These are phyloP conservation scores for Boletellus deceptivus DNA, from an alignment of 1,284 basidiomycete species.

Conservation along the genomic window DNA sequence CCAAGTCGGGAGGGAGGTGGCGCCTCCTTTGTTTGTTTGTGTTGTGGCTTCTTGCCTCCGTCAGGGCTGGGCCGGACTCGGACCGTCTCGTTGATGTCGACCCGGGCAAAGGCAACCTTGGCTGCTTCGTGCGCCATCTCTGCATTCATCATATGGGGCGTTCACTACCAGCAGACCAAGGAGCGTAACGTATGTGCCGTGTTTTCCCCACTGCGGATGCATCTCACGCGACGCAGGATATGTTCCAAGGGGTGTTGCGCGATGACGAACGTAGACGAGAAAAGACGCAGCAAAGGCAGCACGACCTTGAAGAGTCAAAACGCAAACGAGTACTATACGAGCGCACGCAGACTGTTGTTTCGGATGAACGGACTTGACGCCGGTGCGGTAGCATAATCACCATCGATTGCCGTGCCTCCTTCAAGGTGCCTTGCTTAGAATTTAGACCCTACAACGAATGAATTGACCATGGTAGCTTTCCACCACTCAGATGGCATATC, in stretches of 20 bases:
- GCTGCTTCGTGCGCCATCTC: conserved; percentile 66
- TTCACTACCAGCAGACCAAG: conserved; percentile 85
- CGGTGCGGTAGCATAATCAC: background rate
- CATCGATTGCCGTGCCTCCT: no score
- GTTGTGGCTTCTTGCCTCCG: conserved; percentile 19
- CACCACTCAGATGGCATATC: background rate
- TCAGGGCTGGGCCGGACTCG: conserved; percentile 14
- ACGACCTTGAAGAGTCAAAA: conserved; percentile 63
- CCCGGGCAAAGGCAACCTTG: conserved; percentile 77
- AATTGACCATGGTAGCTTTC: background rate
- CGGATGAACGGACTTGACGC: conserved; percentile 15
- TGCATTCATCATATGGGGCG: conserved; percentile 80
- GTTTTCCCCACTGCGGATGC: background rate
- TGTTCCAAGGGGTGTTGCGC: conserved; percentile 87
- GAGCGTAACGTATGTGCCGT: conserved; percentile 70
- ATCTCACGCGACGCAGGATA: conserved; percentile 53
- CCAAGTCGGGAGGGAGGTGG: conserved; percentile 5
- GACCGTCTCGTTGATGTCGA: conserved; percentile 48
- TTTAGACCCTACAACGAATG: background rate
- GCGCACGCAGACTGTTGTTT: conserved; percentile 54
- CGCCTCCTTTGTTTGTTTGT: conserved; percentile 24
- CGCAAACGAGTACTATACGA: conserved; percentile 68
- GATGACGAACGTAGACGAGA: conserved; percentile 80
- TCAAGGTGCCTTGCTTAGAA: no score
- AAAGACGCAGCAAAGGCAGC: conserved; percentile 68